Evolutionary conservation across 306 rosid genomes (phyloP).

Genomic region (Ormosia emarginata): DNA sequence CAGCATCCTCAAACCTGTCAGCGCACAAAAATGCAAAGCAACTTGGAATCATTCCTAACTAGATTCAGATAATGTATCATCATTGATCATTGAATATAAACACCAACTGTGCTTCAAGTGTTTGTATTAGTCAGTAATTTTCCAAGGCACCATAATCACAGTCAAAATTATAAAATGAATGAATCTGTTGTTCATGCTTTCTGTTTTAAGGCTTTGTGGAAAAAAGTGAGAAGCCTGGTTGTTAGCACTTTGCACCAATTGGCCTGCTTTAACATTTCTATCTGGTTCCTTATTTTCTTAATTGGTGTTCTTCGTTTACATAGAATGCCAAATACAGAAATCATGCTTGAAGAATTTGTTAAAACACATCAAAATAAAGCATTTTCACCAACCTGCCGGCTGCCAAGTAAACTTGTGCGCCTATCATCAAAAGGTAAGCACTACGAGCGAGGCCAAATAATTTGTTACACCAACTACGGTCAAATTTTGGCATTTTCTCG

Average conservation of each 20-base stretch:
- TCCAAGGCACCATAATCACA: not conserved
- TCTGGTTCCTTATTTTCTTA: not conserved
- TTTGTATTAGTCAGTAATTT: not conserved
- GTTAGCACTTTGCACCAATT: not conserved
- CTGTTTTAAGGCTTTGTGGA: not conserved
- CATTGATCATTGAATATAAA: not conserved
- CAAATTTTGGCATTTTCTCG: slow-evolving; percentile 59
- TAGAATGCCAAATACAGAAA: not conserved
- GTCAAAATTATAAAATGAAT: not conserved
- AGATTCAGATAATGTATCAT: not conserved
- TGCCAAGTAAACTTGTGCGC: slow-evolving; percentile 68
- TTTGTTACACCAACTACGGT: slow-evolving; percentile 45
- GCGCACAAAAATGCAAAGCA: not conserved
- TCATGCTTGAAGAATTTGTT: not conserved
- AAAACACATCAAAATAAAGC: not conserved
- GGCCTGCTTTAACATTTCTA: not conserved
- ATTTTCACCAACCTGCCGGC: slow-evolving; percentile 71
- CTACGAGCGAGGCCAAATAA: slow-evolving; percentile 48
- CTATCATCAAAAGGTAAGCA: slow-evolving; percentile 58
- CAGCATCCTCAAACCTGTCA: slow-evolving; percentile 83
- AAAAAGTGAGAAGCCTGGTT: not conserved
- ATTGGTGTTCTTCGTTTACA: not conserved
- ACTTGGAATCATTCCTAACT: slow-evolving; percentile 36
- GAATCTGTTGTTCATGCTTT: not conserved
- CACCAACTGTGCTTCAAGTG: not conserved